Conservation (phyloP, 2,329 filamentous ascomycete genomes). For the Pestalotiopsis fici region DNA sequence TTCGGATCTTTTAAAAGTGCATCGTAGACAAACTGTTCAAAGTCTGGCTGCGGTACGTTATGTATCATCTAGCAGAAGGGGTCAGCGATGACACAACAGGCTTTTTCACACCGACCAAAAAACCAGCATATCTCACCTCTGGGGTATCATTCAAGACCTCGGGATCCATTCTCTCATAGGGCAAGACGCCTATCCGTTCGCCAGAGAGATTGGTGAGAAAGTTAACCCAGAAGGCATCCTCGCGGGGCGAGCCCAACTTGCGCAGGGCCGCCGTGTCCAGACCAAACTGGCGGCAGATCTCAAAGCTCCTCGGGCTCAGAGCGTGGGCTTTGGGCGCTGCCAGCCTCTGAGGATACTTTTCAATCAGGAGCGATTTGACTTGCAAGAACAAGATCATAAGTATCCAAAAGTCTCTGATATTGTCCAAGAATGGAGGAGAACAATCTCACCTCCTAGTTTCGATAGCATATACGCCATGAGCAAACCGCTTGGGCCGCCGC, state of each 20-base stretch:
- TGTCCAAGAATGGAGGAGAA: too few species aligned
- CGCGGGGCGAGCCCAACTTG: conserved; percentile 26
- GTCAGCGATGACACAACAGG: neutral
- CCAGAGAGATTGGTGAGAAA: conserved; percentile 38
- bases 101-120: too few species aligned
- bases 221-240: conserved; percentile 40
- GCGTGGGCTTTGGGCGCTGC: conserved; percentile 33
- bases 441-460: conserved; percentile 22
- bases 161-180: conserved; percentile 32
- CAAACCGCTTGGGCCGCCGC: conserved; percentile 36
- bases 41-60: conserved; percentile 41
- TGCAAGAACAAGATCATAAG: neutral
- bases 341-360: conserved; percentile 29
- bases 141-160: conserved; percentile 35
- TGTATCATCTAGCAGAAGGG: conserved; percentile 35
- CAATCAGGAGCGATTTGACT: conserved; percentile 30
- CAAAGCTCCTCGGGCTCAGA: conserved; percentile 26
- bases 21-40: conserved; percentile 35
- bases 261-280: conserved; percentile 27
- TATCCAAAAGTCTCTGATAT: neutral
- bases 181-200: conserved; percentile 34
- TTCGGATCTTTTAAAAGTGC: conserved; percentile 23
- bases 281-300: conserved; percentile 30
- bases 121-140: conserved; percentile 20
- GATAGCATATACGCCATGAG: conserved; percentile 33